These are phyloP conservation scores for Pilobolus umbonatus DNA, from an alignment of 192 early-diverging fungal genomes.

Conservation along the genomic window DNA sequence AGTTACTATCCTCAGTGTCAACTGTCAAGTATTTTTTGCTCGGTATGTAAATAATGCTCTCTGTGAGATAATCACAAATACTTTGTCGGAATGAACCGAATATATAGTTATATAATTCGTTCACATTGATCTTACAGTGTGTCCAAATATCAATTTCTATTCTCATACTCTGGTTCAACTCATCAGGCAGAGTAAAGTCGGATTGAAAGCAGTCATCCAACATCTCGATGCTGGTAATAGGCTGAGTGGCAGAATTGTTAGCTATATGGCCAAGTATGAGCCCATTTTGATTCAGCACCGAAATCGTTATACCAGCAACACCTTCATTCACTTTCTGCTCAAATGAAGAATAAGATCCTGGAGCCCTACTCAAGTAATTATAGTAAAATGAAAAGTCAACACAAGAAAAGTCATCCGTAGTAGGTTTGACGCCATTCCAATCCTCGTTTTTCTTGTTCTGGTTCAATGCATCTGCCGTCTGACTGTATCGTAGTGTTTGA, in stretches of 20 bases:
- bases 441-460: neutral
- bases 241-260: neutral
- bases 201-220: slow-evolving; percentile 24
- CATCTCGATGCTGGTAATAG: neutral
- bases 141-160: slow-evolving; percentile 50
- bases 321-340: slow-evolving; percentile 48
- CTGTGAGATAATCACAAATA: slow-evolving; percentile 53
- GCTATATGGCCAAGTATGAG: too few relatives aligned
- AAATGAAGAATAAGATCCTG: slow-evolving; percentile 27
- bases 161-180: slow-evolving; percentile 26
- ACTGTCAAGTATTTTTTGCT: too few relatives aligned
- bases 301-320: slow-evolving; percentile 49
- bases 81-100: slow-evolving; percentile 45
- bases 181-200: neutral
- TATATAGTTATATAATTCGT: slow-evolving; percentile 35
- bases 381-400: slow-evolving; percentile 50
- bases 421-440: slow-evolving; percentile 1
- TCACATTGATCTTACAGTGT: slow-evolving; percentile 37
- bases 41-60: too few relatives aligned
- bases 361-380: slow-evolving; percentile 35
- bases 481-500: slow-evolving; percentile 37
- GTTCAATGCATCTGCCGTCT: too few relatives aligned
- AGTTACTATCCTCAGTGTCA: too few relatives aligned
- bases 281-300: slow-evolving; percentile 35
- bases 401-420: neutral